Percentiles rank a stretch among this genome's conserved stretches.
These are phyloP conservation scores for Saccharum hybrid DNA, from an alignment of 202 grass and related monocot species.

Conservation along the genomic window DNA sequence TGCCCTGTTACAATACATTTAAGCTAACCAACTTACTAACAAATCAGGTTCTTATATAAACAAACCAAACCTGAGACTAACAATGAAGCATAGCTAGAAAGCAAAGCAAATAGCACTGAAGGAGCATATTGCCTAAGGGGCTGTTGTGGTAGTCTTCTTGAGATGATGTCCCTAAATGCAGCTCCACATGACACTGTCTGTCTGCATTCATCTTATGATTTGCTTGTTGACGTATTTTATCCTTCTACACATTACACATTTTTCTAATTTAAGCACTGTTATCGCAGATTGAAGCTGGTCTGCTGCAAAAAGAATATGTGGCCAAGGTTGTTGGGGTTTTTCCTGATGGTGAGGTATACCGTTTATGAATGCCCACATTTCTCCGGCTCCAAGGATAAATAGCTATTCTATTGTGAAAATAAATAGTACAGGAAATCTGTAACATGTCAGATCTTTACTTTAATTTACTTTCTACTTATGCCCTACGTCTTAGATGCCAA, in stretches of 20 bases:
- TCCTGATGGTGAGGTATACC: constrained; percentile 79
- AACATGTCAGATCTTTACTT: constrained; percentile 4
- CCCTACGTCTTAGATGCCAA: not conserved
- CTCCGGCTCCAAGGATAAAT: constrained; percentile 3
- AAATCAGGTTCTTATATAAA: not conserved
- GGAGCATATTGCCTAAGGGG: not conserved
- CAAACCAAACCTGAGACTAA: not conserved
- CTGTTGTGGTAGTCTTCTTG: not conserved
- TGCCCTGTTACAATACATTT: not conserved
- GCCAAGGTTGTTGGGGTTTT: constrained; percentile 90
- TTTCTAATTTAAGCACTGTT: constrained; percentile 36
- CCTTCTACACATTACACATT: not conserved
- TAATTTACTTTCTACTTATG: constrained; percentile 1
- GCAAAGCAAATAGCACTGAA: not conserved
- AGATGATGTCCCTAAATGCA: not conserved
- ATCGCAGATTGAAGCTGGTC: constrained; percentile 74
- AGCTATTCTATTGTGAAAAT: constrained; percentile 13
- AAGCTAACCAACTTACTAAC: not conserved
- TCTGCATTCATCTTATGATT: constrained; percentile 14
- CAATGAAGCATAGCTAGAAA: not conserved
- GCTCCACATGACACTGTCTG: not conserved
- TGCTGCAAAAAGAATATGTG: constrained; percentile 91
- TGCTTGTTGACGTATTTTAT: constrained; percentile 9
- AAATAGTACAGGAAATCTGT: constrained; percentile 2
- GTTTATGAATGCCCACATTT: not conserved